Evolutionary conservation across 768 basidiomycete species (phyloP), one percentile per base, ranked within the genome.

Genomic region (Pleurotus tuber-regium): DNA sequence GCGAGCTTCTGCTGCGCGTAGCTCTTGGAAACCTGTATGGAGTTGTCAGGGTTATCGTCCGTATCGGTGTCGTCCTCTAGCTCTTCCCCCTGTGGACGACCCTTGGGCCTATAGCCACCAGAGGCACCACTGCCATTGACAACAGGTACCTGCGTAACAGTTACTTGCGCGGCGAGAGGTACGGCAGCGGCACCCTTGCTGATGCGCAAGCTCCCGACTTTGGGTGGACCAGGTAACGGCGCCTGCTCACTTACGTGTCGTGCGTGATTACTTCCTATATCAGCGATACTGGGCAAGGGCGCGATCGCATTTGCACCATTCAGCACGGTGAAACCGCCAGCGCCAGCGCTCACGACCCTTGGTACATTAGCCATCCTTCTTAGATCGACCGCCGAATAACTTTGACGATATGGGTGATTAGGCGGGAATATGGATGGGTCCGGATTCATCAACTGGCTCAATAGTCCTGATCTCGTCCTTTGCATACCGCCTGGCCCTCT

Each of bases 371-470:
- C 64, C 67, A 43, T 86, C 71, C 57, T 83, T 78, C 16, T 78
- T 75, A 14, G 63, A 66, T 52, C 75, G 73, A 41, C 42, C 0
- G 69, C 67, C 6, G 76, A 74, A 51, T 73, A 76, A 14, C 71
- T 80, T 12, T 72, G 65, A 54, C 80, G 72, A 65, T 82, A 85
- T 2, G 84, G 80, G 63, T 84, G 85, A 33, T 70, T 75, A 1
- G 66, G 64, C 4, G 85, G 84, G 59, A 87, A 78, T 25, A 82
- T 69, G 10, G 70, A 61, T 16, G 84, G 83, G 59, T 86, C 78
- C 0, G 89, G 89, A 56, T 90, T 84, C 74, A 92, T 74, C 36
- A 92, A 67, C 63, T 81, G 81, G 23, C 80, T 80, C 49, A 90
- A 68, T 36, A 87, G 65, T 3, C 88, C 89, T 7, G 77, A 78